phyloP scores from a whole-genome alignment of 768 basidiomycete genomes.

The Serendipita sp. region DNA sequence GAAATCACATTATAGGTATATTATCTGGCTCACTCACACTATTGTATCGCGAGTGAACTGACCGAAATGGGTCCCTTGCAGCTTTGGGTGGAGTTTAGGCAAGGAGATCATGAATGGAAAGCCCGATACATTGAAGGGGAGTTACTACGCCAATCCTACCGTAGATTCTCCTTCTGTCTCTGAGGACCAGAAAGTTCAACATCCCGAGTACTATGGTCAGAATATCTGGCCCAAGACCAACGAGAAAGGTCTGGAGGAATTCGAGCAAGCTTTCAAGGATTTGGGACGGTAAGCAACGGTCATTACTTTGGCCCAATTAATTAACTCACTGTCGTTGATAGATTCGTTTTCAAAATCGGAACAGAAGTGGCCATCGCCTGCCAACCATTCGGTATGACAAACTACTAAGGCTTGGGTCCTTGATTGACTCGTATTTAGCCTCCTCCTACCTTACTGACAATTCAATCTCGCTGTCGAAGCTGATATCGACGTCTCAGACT shows the following conservation, averaged over 20 bases:
- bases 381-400: conserved; percentile 63
- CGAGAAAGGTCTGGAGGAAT: conserved; percentile 49
- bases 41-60: too few relatives aligned
- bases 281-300: conserved; percentile 39
- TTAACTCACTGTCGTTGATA: conserved; percentile 16
- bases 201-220: conserved; percentile 71
- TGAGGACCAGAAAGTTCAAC: conserved; percentile 31
- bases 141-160: conserved; percentile 82
- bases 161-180: conserved; percentile 49
- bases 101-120: conserved; percentile 98
- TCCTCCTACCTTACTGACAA: conserved; percentile 48
- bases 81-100: conserved; percentile 97
- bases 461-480: conserved; percentile 45
- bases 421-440: conserved; percentile 25
- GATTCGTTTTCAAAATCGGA: conserved; percentile 71
- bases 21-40: neutral
- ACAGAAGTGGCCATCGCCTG: conserved; percentile 71
- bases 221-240: conserved; percentile 67
- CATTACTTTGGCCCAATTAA: neutral
- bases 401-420: neutral
- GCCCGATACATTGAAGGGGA: conserved; percentile 78
- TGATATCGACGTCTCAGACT: conserved; percentile 64
- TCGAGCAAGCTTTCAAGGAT: conserved; percentile 77
- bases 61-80: conserved; percentile 15
- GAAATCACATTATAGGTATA: conserved; percentile 54